Percentiles rank a stretch among this genome's conserved stretches.
Conservation (phyloP, 208 protist species). For the Acanthamoeba castellanii region DNA sequence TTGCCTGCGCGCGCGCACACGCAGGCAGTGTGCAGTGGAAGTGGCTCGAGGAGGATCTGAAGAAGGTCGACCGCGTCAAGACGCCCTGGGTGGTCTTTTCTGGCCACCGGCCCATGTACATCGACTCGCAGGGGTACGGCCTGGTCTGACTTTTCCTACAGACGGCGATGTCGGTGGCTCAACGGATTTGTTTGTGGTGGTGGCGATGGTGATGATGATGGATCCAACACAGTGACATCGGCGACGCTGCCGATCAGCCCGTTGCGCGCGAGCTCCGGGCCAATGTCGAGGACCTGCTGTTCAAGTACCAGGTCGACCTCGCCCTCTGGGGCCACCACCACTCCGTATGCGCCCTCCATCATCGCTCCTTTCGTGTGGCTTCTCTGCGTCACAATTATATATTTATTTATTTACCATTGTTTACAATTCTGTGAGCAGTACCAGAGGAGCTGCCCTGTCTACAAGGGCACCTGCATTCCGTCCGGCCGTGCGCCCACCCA, state of each 20-base stretch:
- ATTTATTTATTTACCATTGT: not conserved
- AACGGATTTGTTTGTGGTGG: not conserved
- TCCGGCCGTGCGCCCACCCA: not conserved
- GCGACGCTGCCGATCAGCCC: slow-evolving; percentile 10
- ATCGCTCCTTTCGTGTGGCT: not conserved
- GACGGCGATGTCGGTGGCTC: not conserved
- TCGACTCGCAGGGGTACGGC: not conserved
- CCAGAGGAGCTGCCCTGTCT: slow-evolving; percentile 36
- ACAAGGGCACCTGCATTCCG: not conserved
- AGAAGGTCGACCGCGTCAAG: slow-evolving; percentile 73
- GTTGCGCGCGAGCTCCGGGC: not conserved
- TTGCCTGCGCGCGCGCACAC: no score
- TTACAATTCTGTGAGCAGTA: not conserved
- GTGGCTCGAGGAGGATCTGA: slow-evolving; percentile 85
- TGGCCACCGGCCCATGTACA: slow-evolving; percentile 86
- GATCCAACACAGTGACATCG: not conserved
- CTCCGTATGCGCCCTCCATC: not conserved
- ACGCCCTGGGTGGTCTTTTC: slow-evolving; percentile 87
- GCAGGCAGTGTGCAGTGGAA: slow-evolving; percentile 79
- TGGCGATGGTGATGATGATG: not conserved
- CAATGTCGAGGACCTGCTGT: slow-evolving; percentile 31
- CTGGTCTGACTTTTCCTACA: not conserved
- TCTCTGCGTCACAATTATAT: not conserved
- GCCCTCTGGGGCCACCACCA: slow-evolving; percentile 68
- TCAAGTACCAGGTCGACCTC: slow-evolving; percentile 68